Base-by-base conservation (phyloP, 208 protist species). In the Lotmaria passim region DNA sequence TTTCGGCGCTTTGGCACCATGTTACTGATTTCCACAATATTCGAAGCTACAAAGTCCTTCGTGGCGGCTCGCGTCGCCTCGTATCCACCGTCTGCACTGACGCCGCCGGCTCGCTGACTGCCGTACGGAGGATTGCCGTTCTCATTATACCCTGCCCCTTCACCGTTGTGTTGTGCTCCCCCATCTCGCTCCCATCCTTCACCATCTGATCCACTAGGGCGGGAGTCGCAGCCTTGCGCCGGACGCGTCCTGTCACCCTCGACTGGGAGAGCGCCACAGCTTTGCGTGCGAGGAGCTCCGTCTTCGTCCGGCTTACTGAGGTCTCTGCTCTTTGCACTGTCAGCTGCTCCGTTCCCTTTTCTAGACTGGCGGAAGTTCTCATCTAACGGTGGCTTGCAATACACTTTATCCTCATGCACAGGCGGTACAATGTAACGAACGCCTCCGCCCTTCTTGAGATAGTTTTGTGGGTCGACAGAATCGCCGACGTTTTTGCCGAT, bases 41-140 rank as follows among this genome's bases (percentile, higher is more conserved):
- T 98, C 21, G 90, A 94, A 2, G 79, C 85, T 28, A 98, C 84
- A 82, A 97, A 98, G 59, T 98, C 78, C 65, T 97, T 98, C 8
- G 58, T 63, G 0, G 53, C 46, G 38, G 75, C 60, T 21, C 43
- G 59, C 21, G 39, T 19, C 24, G 11, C 33, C 3, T 41, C 21
- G 52, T 48, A 53, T 14, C 41, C 59, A 0, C 44, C 47, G 30
- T 30, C n/a, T 47, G 55, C 23, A 23, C 46, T 31, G 6, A 10
- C 33, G 36, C 31, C n/a, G 7, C 55, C 36, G 2, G 6, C 19
- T 17, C 28, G 21, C 7, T 46, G 39, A 2, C 33, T 12, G 1
- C 41, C 39, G 38, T 38, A 36, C 10, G 36, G 3, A 4, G 39
- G 57, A 30, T 47, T 51, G 19, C 36, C 39, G 0, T 62, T 24